Percentiles rank a stretch among this genome's conserved stretches.
Conservation (phyloP, 148 eudicot genomes). For the Limonium bicolor region DNA sequence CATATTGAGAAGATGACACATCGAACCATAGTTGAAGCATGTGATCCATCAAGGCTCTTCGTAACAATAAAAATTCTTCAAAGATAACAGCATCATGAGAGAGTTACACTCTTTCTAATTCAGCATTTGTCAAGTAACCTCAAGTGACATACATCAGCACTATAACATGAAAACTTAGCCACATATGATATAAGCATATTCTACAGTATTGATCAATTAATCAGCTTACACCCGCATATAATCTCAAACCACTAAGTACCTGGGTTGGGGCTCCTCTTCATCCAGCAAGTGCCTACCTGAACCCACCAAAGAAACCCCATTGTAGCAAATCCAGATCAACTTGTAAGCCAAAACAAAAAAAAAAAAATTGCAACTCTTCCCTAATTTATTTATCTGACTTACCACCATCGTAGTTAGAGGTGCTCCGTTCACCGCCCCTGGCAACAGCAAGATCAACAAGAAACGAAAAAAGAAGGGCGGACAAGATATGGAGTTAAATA, state of each 20-base stretch:
- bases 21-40: too few species aligned
- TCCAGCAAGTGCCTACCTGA: constrained; percentile 48
- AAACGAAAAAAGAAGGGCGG: constrained; percentile 14
- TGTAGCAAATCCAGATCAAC: background rate
- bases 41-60: too few species aligned
- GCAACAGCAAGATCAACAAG: constrained; percentile 19
- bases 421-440: constrained; percentile 28
- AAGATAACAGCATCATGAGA: too few species aligned
- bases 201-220: background rate
- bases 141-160: constrained; percentile 46
- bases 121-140: constrained; percentile 85
- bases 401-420: constrained; percentile 4
- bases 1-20: too few species aligned
- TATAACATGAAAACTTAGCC: constrained; percentile 15
- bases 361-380: background rate
- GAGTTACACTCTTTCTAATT: constrained; percentile 73
- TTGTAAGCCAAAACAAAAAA: background rate
- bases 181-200: background rate
- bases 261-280: constrained; percentile 19
- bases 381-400: background rate
- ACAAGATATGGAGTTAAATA: constrained; percentile 12
- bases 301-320: constrained; percentile 11
- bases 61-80: too few species aligned
- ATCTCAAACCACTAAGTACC: constrained; percentile 12
- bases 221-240: background rate